Base-by-base conservation (phyloP, 805 yeast genomes). In the Candida xiaguanensis region DNA sequence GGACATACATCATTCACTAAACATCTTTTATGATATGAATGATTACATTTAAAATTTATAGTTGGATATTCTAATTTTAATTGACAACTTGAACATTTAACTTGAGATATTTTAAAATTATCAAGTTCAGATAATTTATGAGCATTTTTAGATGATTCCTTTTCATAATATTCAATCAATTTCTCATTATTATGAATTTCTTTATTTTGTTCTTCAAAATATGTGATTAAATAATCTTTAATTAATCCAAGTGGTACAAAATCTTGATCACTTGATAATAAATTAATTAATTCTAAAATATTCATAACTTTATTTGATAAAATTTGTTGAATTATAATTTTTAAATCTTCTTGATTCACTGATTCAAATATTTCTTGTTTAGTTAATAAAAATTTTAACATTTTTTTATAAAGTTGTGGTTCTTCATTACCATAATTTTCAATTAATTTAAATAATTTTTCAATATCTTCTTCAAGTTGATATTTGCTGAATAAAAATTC, bases 1-100 rank as follows among this genome's bases (percentile, higher is more conserved):
- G 36, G 36, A 25, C 36, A 34, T 3, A 12, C 26, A 14, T 34
- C 30, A 13, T 18, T 18, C 7, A 70, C 70, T 18, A 88, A 60
- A 55, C 99, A 93, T 31, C 83, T 68, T 49, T 83, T 85, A 54
- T 93, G 98, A 54, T 78, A 89, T 2, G 93, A 78, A 53, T 93
- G 99, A 22, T 74, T 72, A 63, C 99, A 93, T 46, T 79, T 76
- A 65, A 91, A 93, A 51, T 86, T 95, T 1, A 85, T 76, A 2
- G 82, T 74, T 0, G 98, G 97, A 30, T 81, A 70, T 42, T 86
- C 95, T 15, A 91, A 61, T 9, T 75, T 71, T 31, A 73, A 64
- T 8, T 74, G 67, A 55, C 96, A 90, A 13, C 77, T 70, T 11
- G 77, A 65, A 53, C 96, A 90, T 26, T 67, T 68, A 19, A 79